Evolutionary conservation across 768 basidiomycete genomes (phyloP).

Genomic region (Panus rudis): DNA sequence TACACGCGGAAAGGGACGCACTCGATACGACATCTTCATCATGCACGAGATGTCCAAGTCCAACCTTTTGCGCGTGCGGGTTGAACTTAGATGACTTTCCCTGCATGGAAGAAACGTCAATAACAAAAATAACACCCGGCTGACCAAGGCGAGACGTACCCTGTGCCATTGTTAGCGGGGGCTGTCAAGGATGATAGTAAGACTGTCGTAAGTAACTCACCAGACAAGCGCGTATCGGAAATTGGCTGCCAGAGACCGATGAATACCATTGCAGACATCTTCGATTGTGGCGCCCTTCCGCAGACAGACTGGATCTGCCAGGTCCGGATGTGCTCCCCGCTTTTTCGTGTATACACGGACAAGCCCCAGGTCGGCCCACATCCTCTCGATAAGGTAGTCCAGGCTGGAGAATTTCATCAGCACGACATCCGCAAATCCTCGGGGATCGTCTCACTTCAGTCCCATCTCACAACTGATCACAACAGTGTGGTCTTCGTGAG

Average conservation of each 20-base stretch:
- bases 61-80: conserved; percentile 92
- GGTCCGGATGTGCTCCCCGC: conserved; percentile 88
- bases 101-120: no score
- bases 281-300: conserved; percentile 92
- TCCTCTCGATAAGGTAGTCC: conserved; percentile 65
- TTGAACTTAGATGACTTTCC: conserved; percentile 92
- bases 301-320: conserved; percentile 85
- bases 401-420: conserved; percentile 35
- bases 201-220: conserved; percentile 35
- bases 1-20: conserved; percentile 30
- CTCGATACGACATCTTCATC: conserved; percentile 89
- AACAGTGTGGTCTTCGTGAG: conserved; percentile 75
- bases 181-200: conserved; percentile 4
- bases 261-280: conserved; percentile 89
- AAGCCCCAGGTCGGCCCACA: conserved; percentile 74
- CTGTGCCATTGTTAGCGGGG: no score
- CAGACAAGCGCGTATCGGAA: conserved; percentile 95
- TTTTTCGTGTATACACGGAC: conserved; percentile 97
- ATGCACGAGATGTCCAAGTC: conserved; percentile 72
- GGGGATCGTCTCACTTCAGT: conserved; percentile 55
- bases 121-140: neutral
- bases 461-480: conserved; percentile 96
- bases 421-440: conserved; percentile 1
- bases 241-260: conserved; percentile 81
- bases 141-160: neutral